Conservation (phyloP, 192 early-diverging fungal species). For the Chytriomyces sp. region DNA sequence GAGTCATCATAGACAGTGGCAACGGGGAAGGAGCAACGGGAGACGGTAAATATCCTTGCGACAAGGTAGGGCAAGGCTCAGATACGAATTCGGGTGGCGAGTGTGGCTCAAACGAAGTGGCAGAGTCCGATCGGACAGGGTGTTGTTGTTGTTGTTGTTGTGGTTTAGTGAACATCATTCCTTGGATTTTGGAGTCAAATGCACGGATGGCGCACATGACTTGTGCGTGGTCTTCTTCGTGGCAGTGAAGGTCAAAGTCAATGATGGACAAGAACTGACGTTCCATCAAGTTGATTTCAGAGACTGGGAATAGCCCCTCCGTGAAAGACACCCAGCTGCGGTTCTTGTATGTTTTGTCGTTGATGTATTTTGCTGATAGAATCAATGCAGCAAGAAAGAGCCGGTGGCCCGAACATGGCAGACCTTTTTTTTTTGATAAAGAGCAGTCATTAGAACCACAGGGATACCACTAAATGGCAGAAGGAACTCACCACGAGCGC, state of each 20-base stretch:
- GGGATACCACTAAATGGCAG: background rate
- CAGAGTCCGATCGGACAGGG: background rate
- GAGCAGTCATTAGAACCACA: background rate
- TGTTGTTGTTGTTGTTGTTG: background rate
- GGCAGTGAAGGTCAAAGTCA: conserved; percentile 15
- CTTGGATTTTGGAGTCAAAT: background rate
- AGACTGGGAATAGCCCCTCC: conserved; percentile 19
- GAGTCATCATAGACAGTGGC: background rate
- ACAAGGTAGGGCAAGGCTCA: background rate
- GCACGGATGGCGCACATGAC: background rate
- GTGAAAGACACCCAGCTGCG: conserved; percentile 12
- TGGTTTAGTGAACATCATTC: background rate
- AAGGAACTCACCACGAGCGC: conserved; percentile 1
- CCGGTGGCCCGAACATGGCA: conserved; percentile 22
- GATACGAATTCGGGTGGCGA: background rate
- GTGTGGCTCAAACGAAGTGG: background rate
- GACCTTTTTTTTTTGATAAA: background rate
- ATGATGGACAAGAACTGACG: conserved; percentile 16
- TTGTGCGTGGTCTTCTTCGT: background rate
- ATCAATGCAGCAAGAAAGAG: conserved; percentile 19
- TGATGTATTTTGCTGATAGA: conserved; percentile 10
- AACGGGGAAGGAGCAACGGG: background rate
- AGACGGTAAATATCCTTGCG: background rate
- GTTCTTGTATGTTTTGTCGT: conserved; percentile 31
- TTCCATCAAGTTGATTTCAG: conserved; percentile 32